Evolutionary conservation across 164 flowering plant genomes (phyloP).

Genomic region (Berberis thunbergii): DNA sequence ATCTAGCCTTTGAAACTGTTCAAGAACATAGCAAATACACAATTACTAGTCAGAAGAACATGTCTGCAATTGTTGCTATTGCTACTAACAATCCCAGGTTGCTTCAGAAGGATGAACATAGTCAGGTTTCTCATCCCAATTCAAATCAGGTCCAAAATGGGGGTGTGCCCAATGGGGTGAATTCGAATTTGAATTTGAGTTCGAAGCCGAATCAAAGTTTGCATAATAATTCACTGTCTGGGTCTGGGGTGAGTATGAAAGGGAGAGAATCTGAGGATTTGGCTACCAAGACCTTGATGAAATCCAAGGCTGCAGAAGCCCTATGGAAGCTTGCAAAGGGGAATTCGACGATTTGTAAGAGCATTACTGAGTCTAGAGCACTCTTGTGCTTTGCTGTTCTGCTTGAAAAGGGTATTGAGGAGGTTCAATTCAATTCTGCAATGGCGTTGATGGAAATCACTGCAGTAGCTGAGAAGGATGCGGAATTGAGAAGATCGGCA

Average conservation of each 20-base stretch:
- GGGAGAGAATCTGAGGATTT: conserved; percentile 61
- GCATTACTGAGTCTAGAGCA: conserved; percentile 74
- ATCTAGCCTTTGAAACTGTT: too few relatives aligned
- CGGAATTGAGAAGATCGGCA: conserved; percentile 56
- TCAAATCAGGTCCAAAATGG: background rate
- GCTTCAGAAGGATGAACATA: background rate
- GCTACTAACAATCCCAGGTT: too few relatives aligned
- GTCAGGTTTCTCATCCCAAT: conserved; percentile 21
- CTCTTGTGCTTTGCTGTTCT: conserved; percentile 33
- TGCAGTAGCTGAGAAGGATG: conserved; percentile 49
- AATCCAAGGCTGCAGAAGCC: conserved; percentile 78
- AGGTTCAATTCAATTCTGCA: conserved; percentile 56
- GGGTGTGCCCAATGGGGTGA: conserved; percentile 15
- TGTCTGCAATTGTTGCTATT: too few relatives aligned
- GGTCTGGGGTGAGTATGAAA: too few relatives aligned
- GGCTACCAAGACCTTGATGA: conserved; percentile 53
- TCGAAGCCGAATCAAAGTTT: conserved; percentile 25
- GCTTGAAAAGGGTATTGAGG: conserved; percentile 40
- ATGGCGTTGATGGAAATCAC: conserved; percentile 79
- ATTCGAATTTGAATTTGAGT: background rate
- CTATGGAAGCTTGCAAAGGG: conserved; percentile 23
- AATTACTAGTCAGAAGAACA: background rate
- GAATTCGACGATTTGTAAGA: conserved; percentile 38
- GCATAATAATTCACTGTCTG: conserved; percentile 36
- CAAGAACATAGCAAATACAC: too few relatives aligned